phyloP scores from a whole-genome alignment of 2,329 filamentous ascomycete genomes.

The Botrytis aclada region DNA sequence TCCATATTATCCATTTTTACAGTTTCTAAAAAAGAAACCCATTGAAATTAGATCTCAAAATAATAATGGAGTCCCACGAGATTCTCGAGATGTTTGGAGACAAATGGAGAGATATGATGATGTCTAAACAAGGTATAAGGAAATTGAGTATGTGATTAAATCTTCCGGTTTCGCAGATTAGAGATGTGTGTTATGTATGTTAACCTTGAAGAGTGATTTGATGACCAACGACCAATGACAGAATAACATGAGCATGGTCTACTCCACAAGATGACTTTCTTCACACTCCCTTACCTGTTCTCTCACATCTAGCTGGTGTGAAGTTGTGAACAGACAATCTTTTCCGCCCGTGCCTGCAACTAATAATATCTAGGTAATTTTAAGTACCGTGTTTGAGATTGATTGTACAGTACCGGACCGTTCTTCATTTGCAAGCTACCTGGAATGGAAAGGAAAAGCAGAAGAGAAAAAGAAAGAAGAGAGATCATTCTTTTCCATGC shows the following conservation, averaged over 20 bases:
- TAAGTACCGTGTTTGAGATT: constrained; percentile 16
- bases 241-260: neutral
- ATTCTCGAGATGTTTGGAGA: constrained; percentile 3
- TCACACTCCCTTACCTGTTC: neutral
- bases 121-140: neutral
- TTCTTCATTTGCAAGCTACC: constrained; percentile 2
- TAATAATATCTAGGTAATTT: neutral
- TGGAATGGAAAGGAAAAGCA: neutral
- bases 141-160: constrained; percentile 3
- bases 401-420: constrained; percentile 9
- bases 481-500: neutral
- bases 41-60: constrained; percentile 7
- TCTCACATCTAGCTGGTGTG: neutral
- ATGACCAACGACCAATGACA: neutral
- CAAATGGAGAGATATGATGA: neutral
- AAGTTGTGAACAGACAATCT: constrained; percentile 1
- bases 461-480: neutral
- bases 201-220: neutral
- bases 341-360: neutral
- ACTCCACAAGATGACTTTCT: neutral
- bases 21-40: neutral
- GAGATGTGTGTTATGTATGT: neutral
- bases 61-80: constrained; percentile 11
- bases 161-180: constrained; percentile 5
- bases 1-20: neutral